Base-by-base conservation (phyloP, 495 filamentous ascomycete species). In the Peziza echinospora region DNA sequence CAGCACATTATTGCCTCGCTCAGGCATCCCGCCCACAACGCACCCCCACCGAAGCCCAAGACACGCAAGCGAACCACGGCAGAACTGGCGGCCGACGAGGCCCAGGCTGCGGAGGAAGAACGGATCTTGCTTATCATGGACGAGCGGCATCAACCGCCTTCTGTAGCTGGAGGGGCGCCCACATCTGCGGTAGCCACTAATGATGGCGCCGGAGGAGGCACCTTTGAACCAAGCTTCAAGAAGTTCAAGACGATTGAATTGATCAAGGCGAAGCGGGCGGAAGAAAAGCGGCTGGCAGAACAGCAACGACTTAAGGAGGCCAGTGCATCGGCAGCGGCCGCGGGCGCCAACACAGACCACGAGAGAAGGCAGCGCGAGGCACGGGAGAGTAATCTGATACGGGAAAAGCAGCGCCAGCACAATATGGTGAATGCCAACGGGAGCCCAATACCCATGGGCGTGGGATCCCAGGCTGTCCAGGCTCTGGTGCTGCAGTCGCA, bases 41-140 rank as follows among this genome's bases (percentile, higher is more conserved):
- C 78, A 46, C 68, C 73, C 24, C 76, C 82, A 24, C 87, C 91
- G 1, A 69, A 78, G 44, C 85, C 84, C 13, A 94, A 93, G 67
- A 73, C 75, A 21, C 71, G 91, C 48, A 96, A 99, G 69, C 73
- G 87, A 48, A 99, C 89, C 0, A 77, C 85, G 9, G 89, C 91
- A 5, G 86, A 99, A 55, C 70, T 94, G 61, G 87, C 81, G 24
- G 86, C 85, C 2, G 89, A 96, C 58, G 85, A 96, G 59, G 86
- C 89, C 0, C 65, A 82, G 48, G 84, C 84, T 5, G 85, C 84
- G 9, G 78, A 89, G 41, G 77, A 84, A 58, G 84, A 94, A 59
- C 69, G 82, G 23, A 86, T 84, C 52, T 85, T 96, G 79, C 82
- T 96, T 26, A 78, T 82, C 42, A 77, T 87, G 66, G 89, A 99